Percentiles rank a stretch among this genome's conserved stretches.
Evolutionary conservation across 768 basidiomycete species (phyloP).

Genomic region (Mycena pura): DNA sequence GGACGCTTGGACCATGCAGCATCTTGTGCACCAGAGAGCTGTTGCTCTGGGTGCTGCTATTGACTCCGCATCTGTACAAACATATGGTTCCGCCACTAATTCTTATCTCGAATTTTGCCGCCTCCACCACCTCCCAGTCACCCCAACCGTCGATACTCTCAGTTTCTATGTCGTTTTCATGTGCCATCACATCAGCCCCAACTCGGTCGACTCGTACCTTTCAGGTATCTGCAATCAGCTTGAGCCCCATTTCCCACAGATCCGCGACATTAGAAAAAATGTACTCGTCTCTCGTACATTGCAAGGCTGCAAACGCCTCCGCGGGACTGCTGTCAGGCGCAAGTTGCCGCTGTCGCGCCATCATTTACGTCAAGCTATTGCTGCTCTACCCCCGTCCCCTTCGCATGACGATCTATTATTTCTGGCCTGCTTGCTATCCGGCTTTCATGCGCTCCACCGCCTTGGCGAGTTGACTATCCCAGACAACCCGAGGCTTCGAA

Average conservation of each 20-base stretch:
- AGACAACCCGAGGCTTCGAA: no score
- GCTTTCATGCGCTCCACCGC: no score
- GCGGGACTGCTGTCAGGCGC: neutral
- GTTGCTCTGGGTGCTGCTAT: neutral
- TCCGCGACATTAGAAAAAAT: slow-evolving; percentile 27
- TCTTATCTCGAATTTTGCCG: slow-evolving; percentile 40
- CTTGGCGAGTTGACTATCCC: no score
- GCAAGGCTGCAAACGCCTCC: neutral
- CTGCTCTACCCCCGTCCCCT: no score
- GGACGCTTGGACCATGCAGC: no score
- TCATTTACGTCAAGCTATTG: no score
- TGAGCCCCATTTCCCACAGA: slow-evolving; percentile 39
- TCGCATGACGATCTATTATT: no score
- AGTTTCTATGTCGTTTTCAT: slow-evolving; percentile 41
- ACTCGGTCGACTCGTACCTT: slow-evolving; percentile 42
- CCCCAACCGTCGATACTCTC: slow-evolving; percentile 41
- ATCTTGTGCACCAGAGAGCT: no score
- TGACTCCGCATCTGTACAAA: neutral
- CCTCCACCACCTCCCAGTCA: slow-evolving; percentile 32
- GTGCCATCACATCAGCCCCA: slow-evolving; percentile 42
- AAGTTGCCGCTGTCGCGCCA: neutral
- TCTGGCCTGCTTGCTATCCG: no score
- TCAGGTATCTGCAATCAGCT: slow-evolving; percentile 46
- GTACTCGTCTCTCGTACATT: slow-evolving; percentile 29
- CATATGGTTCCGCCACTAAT: slow-evolving; percentile 39